These are phyloP conservation scores for Senecio squalidus DNA, from an alignment of 140 eudicot species.

Conservation along the genomic window DNA sequence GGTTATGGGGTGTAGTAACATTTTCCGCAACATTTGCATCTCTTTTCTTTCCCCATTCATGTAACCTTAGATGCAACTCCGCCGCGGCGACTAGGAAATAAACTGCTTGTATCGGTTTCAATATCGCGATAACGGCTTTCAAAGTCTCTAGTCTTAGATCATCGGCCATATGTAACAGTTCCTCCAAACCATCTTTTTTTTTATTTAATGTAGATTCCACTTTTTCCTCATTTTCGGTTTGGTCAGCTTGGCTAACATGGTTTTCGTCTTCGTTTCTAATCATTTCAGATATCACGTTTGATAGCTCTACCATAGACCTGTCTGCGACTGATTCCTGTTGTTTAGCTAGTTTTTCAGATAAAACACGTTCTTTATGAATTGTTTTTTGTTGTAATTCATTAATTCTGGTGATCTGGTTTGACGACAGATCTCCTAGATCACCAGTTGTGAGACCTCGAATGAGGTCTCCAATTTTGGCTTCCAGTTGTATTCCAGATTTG, in stretches of 20 bases:
- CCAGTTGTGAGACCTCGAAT: conserved; percentile 37
- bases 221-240: conserved; percentile 4
- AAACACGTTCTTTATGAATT: conserved; percentile 34
- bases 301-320: conserved; percentile 53
- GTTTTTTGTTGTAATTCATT: conserved; percentile 45
- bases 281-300: conserved; percentile 40
- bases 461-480: conserved; percentile 29
- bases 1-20: background rate
- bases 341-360: conserved; percentile 47
- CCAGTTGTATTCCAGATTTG: conserved; percentile 49
- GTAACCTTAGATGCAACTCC: conserved; percentile 66
- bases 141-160: conserved; percentile 63
- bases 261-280: background rate
- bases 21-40: conserved; percentile 24
- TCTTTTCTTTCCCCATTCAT: conserved; percentile 72
- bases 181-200: conserved; percentile 47
- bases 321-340: conserved; percentile 55
- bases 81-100: conserved; percentile 81
- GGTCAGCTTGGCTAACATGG: no score
- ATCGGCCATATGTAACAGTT: conserved; percentile 53
- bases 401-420: conserved; percentile 30
- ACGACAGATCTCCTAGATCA: conserved; percentile 36
- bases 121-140: conserved; percentile 38
- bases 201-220: conserved; percentile 33
- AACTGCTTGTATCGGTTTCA: conserved; percentile 56